phyloP scores from a whole-genome alignment of 441 rosid genomes.

The Gossypium schwendimanii region DNA sequence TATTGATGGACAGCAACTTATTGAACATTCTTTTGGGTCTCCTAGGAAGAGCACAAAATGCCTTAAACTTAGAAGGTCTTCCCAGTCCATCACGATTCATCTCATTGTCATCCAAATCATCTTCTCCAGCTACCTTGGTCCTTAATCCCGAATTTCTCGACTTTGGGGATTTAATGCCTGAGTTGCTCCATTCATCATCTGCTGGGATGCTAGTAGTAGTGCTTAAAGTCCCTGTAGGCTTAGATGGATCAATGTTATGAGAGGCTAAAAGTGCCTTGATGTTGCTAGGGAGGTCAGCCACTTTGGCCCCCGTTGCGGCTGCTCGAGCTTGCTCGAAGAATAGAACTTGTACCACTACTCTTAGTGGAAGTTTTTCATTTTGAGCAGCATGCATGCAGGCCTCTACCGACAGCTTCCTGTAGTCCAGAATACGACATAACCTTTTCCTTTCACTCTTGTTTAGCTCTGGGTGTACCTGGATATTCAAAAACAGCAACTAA shows the following conservation, averaged over 20 bases:
- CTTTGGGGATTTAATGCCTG: constrained; percentile 72
- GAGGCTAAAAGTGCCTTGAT: constrained; percentile 75
- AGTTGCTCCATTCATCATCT: constrained; percentile 89
- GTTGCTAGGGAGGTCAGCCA: constrained; percentile 69
- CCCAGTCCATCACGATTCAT: constrained; percentile 52
- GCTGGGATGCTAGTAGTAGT: constrained; percentile 45
- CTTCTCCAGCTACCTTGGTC: constrained; percentile 71
- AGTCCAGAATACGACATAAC: constrained; percentile 51
- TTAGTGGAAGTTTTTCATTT: constrained; percentile 56
- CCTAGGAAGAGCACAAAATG: constrained; percentile 66
- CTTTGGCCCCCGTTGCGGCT: constrained; percentile 55
- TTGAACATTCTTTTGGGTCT: constrained; percentile 78
- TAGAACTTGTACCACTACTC: constrained; percentile 73
- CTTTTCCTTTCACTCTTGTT: constrained; percentile 60
- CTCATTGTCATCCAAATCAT: constrained; percentile 48
- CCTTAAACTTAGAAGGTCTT: constrained; percentile 54
- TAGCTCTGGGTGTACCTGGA: constrained; percentile 52
- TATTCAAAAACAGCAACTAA: not conserved
- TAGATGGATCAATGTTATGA: constrained; percentile 68
- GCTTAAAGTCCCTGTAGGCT: constrained; percentile 46
- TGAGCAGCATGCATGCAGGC: constrained; percentile 75
- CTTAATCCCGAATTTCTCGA: constrained; percentile 61
- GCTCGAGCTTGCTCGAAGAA: constrained; percentile 77
- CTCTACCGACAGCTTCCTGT: constrained; percentile 62
- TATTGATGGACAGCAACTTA: constrained; percentile 73